A percentile compares a stretch with the other conserved stretches of the same genome.
Evolutionary conservation across 352 stramenopile species (phyloP).

Genomic region (Pythium dissimile): DNA sequence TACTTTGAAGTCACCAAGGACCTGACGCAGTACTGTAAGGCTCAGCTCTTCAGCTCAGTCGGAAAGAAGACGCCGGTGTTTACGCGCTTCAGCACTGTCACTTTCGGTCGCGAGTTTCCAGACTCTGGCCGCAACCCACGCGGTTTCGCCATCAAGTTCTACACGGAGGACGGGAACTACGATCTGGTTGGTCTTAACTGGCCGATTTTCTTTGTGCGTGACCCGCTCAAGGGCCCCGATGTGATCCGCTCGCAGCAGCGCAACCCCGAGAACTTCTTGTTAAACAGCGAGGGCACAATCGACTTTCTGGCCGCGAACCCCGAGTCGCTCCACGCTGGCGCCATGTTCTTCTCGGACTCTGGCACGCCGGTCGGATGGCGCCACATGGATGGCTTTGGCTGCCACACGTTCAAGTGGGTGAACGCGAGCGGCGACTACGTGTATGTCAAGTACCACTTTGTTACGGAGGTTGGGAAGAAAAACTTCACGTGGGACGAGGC

Average conservation of each 20-base stretch:
- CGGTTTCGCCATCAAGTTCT: constrained; percentile 93
- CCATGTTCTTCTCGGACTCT: constrained; percentile 87
- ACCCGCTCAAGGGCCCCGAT: constrained; percentile 89
- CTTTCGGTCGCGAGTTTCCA: constrained; percentile 23
- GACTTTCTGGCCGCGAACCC: constrained; percentile 92
- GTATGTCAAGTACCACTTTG: constrained; percentile 94
- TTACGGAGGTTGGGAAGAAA: constrained; percentile 88
- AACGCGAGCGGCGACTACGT: constrained; percentile 67
- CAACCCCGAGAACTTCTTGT: constrained; percentile 84
- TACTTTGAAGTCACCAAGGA: constrained; percentile 28
- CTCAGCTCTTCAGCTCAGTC: constrained; percentile 15
- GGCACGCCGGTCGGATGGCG: constrained; percentile 87
- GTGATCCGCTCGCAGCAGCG: constrained; percentile 94
- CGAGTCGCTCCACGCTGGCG: constrained; percentile 88
- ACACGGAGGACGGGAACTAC: constrained; percentile 93
- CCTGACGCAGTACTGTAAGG: constrained; percentile 22
- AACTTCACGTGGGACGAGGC: constrained; percentile 86
- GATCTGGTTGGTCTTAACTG: constrained; percentile 94
- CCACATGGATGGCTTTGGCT: constrained; percentile 92
- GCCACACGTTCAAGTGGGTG: constrained; percentile 91
- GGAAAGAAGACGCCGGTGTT: constrained; percentile 25
- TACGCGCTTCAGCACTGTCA: constrained; percentile 23
- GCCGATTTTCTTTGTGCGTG: constrained; percentile 93
- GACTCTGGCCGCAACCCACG: constrained; percentile 66
- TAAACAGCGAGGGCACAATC: constrained; percentile 89